phyloP scores from a whole-genome alignment of 2,329 filamentous ascomycete species.

The Sphaerulina musiva region DNA sequence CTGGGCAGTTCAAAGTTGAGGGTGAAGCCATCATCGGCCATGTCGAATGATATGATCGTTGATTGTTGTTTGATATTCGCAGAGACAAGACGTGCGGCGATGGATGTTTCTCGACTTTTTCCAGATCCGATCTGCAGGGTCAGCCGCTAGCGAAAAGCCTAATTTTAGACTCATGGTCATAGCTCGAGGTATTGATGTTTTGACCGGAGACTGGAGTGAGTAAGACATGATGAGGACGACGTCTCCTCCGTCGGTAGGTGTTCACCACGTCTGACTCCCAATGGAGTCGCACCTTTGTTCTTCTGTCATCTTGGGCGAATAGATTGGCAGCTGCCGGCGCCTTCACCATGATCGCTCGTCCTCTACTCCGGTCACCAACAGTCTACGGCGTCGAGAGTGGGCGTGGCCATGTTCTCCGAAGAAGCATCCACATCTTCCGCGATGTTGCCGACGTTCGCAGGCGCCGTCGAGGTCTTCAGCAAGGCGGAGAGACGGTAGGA shows the following conservation, averaged over 20 bases:
- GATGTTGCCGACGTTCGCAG: slow-evolving; percentile 64
- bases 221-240: slow-evolving; percentile 6
- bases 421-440: slow-evolving; percentile 64
- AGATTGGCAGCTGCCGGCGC: background rate
- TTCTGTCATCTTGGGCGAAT: background rate
- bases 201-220: slow-evolving; percentile 9
- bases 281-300: background rate
- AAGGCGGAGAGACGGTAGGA: slow-evolving; percentile 66
- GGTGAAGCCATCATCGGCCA: slow-evolving; percentile 94
- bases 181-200: background rate
- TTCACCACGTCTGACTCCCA: background rate
- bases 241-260: background rate
- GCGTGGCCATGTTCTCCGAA: background rate
- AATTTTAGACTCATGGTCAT: slow-evolving; percentile 1
- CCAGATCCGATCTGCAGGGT: slow-evolving; percentile 1
- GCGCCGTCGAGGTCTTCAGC: slow-evolving; percentile 60
- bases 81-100: background rate
- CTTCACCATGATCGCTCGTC: background rate
- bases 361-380: background rate
- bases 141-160: slow-evolving; percentile 1
- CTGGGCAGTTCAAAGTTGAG: slow-evolving; percentile 76
- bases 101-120: slow-evolving; percentile 1
- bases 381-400: background rate
- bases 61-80: background rate
- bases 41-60: slow-evolving; percentile 35